A percentile compares a stretch with the other conserved stretches of the same genome.
These are phyloP conservation scores for Pelargonium cotyledonis DNA, from an alignment of 441 rosid species.

Conservation along the genomic window DNA sequence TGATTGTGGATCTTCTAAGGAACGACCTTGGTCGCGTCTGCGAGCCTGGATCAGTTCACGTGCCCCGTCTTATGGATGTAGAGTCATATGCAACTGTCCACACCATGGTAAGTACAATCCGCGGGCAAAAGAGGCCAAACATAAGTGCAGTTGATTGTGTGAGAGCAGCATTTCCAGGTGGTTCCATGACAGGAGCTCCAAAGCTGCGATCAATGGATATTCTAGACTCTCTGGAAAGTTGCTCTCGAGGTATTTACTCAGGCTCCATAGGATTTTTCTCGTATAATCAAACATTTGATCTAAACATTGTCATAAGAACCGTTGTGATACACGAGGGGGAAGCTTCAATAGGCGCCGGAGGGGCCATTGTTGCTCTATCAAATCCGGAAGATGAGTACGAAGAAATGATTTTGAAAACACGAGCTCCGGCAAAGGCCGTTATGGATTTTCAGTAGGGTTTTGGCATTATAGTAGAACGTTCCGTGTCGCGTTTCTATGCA, in stretches of 20 bases:
- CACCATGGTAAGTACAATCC: constrained; percentile 91
- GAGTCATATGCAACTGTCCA: constrained; percentile 96
- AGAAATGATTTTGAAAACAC: constrained; percentile 79
- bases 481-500: constrained; percentile 5
- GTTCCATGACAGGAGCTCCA: constrained; percentile 98
- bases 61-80: constrained; percentile 86
- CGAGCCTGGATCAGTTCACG: constrained; percentile 83
- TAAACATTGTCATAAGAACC: constrained; percentile 88
- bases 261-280: constrained; percentile 90
- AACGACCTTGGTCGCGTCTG: constrained; percentile 93
- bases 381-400: constrained; percentile 78
- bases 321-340: constrained; percentile 68
- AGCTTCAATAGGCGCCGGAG: constrained; percentile 94
- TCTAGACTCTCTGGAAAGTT: constrained; percentile 70
- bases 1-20: constrained; percentile 95
- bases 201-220: constrained; percentile 88
- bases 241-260: constrained; percentile 83
- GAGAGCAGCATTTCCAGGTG: constrained; percentile 90
- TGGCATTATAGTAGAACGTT: neutral
- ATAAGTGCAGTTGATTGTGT: constrained; percentile 65
- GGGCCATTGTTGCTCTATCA: constrained; percentile 77
- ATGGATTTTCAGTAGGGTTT: constrained; percentile 37
- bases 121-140: constrained; percentile 55
- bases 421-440: constrained; percentile 69
- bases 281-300: constrained; percentile 75